Conservation (phyloP, 202 grass and related monocot species). For the Eragrostis tef region DNA sequence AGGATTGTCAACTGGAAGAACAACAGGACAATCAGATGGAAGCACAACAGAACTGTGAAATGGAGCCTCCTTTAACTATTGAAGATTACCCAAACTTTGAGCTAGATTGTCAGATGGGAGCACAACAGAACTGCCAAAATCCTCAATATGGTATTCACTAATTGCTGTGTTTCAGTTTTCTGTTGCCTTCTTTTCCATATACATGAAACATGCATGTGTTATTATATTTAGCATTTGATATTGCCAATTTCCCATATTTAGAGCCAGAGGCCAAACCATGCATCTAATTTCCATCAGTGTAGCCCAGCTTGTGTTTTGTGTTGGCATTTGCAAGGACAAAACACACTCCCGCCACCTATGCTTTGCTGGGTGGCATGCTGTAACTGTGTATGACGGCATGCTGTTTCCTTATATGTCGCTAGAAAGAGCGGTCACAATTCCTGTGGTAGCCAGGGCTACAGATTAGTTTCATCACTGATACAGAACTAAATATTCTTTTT, state of each 20-base stretch:
- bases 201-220: neutral
- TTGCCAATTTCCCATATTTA: neutral
- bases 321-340: neutral
- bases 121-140: slow-evolving; percentile 44
- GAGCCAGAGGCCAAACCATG: slow-evolving; percentile 4
- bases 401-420: too few species aligned
- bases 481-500: slow-evolving; percentile 2
- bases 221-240: slow-evolving; percentile 9
- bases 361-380: too few species aligned
- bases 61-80: slow-evolving; percentile 44
- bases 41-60: slow-evolving; percentile 34
- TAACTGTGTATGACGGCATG: too few species aligned
- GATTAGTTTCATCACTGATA: neutral
- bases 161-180: neutral
- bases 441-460: neutral
- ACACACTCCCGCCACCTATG: neutral
- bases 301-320: neutral
- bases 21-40: slow-evolving; percentile 53
- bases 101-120: too few species aligned
- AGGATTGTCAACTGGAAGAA: neutral
- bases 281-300: neutral
- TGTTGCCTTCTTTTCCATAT: neutral
- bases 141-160: slow-evolving; percentile 53
- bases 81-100: slow-evolving; percentile 34
- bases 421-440: neutral